These are phyloP conservation scores for Elsinoe fawcettii DNA, from an alignment of 2,329 filamentous ascomycete species.

Conservation along the genomic window DNA sequence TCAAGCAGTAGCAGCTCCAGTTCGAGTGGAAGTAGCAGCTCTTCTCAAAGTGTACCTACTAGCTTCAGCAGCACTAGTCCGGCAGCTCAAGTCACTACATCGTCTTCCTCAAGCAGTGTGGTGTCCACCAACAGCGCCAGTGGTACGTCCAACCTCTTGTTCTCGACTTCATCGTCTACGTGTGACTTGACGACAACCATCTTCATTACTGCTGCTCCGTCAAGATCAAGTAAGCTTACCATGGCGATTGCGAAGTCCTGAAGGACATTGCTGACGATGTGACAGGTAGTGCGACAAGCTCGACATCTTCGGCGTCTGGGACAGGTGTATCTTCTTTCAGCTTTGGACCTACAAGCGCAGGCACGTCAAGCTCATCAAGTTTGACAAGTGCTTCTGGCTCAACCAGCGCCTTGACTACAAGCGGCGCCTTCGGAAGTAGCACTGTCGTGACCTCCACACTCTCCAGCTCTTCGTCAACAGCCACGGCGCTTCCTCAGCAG, in stretches of 20 bases:
- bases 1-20: neutral
- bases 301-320: neutral
- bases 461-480: neutral
- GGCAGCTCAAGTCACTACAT: neutral
- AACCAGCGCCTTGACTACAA: neutral
- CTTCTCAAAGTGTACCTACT: neutral
- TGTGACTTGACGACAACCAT: conserved; percentile 1
- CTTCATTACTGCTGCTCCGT: neutral
- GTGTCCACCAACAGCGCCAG: neutral
- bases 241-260: neutral
- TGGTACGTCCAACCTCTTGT: neutral
- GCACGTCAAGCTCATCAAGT: neutral
- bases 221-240: conserved; percentile 1
- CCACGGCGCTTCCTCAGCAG: neutral
- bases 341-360: too few relatives aligned
- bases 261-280: neutral
- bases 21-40: neutral
- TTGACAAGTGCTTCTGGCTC: neutral
- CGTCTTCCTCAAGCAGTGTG: neutral
- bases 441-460: neutral
- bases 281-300: neutral
- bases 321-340: neutral
- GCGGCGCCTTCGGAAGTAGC: neutral
- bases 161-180: neutral
- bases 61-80: neutral